Conservation (phyloP, 345 rosid species). For the Eucalyptus pauciflora region DNA sequence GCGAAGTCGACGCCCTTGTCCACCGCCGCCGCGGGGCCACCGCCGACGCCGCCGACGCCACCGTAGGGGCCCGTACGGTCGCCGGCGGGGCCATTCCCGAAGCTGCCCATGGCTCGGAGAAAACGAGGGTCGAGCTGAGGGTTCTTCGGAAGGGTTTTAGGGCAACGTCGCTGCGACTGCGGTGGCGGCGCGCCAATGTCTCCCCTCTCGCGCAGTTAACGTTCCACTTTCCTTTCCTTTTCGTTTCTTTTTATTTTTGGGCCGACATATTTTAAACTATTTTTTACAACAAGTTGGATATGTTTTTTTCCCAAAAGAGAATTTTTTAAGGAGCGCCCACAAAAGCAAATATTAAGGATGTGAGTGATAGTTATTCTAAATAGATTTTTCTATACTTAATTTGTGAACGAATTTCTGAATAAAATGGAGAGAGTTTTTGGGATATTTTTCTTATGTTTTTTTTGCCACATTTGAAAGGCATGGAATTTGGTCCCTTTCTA, state of each 20-base stretch:
- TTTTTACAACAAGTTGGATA: not conserved
- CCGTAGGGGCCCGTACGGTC: conserved; percentile 13
- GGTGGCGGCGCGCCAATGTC: not conserved
- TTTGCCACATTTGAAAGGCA: too few species aligned
- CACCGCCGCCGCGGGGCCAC: conserved; percentile 15
- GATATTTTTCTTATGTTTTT: too few species aligned
- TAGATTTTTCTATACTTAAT: too few species aligned
- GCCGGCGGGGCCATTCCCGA: conserved; percentile 16
- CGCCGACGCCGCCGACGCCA: conserved; percentile 3
- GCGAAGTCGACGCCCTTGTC: conserved; percentile 93
- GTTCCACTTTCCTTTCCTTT: not conserved
- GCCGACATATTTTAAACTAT: not conserved
- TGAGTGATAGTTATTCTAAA: too few species aligned
- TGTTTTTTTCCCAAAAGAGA: not conserved
- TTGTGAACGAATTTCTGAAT: too few species aligned
- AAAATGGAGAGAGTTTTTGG: too few species aligned
- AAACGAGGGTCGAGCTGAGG: not conserved
- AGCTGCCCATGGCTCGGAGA: conserved; percentile 33
- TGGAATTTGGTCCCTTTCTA: too few species aligned
- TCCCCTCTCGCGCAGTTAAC: not conserved
- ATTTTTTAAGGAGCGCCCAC: not conserved
- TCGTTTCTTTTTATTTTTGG: not conserved
- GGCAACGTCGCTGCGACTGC: conserved; percentile 16
- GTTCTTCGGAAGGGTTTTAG: conserved; percentile 2
- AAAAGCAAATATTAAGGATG: too few species aligned